Percentiles rank a stretch among this genome's conserved stretches.
phyloP scores from a whole-genome alignment of 768 basidiomycete species.

The Leucogyrophana mollusca region DNA sequence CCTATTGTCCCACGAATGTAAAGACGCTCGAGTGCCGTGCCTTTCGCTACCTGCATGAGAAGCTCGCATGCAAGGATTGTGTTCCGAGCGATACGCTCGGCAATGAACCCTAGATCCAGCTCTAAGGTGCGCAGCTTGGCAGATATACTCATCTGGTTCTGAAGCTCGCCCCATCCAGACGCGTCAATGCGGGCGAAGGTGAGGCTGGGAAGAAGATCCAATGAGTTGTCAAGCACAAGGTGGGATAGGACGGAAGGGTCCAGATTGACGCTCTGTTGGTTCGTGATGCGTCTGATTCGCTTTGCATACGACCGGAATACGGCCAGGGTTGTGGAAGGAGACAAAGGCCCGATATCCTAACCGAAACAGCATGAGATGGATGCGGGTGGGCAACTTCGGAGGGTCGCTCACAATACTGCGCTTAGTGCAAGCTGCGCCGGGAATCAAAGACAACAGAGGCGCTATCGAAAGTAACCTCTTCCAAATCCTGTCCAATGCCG shows the following conservation, averaged over 20 bases:
- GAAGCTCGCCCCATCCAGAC: slow-evolving; percentile 11
- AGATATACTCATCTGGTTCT: slow-evolving; percentile 29
- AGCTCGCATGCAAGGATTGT: slow-evolving; percentile 18
- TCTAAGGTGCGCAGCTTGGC: slow-evolving; percentile 33
- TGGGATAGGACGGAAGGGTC: slow-evolving; percentile 1
- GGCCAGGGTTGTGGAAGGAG: background rate
- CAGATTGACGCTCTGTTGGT: slow-evolving; percentile 14
- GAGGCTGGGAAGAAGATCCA: slow-evolving; percentile 11
- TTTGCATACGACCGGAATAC: slow-evolving; percentile 19
- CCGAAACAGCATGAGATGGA: too few species aligned
- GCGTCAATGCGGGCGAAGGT: slow-evolving; percentile 19
- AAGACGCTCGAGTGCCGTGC: slow-evolving; percentile 30
- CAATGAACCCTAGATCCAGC: slow-evolving; percentile 26
- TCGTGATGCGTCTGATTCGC: slow-evolving; percentile 23
- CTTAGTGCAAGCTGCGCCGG: slow-evolving; percentile 2
- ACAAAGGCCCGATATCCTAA: too few species aligned
- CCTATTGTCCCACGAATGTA: slow-evolving; percentile 39
- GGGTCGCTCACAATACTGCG: background rate
- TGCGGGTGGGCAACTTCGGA: too few species aligned
- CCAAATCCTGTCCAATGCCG: slow-evolving; percentile 49
- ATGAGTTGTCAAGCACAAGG: slow-evolving; percentile 4
- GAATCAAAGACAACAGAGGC: slow-evolving; percentile 40
- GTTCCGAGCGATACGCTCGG: slow-evolving; percentile 21
- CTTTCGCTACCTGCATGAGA: slow-evolving; percentile 24
- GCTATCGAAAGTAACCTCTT: slow-evolving; percentile 36